Evolutionary conservation across 768 basidiomycete genomes (phyloP).

Genomic region (Neoboletus magnificus): DNA sequence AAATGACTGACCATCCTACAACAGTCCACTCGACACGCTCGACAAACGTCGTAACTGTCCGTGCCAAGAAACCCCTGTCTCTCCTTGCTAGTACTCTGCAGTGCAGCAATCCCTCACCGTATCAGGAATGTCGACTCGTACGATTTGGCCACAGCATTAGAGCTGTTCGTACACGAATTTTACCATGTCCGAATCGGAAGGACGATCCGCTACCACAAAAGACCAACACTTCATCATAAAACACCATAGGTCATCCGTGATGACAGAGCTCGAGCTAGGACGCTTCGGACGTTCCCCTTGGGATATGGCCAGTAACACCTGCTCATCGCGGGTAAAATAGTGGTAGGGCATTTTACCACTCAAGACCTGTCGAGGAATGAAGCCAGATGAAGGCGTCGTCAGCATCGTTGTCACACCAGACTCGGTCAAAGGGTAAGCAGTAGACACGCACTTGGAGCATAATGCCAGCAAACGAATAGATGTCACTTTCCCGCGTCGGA

Average conservation of each 20-base stretch:
- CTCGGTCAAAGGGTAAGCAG: not conserved
- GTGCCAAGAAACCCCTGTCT: not conserved
- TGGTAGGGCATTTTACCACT: constrained; percentile 25
- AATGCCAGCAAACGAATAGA: constrained; percentile 31
- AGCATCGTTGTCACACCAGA: not conserved
- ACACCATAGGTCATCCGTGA: constrained; percentile 21
- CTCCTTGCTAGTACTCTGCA: not conserved
- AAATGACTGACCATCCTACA: not conserved
- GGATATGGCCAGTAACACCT: constrained; percentile 19
- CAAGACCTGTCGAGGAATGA: constrained; percentile 12
- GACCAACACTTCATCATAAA: constrained; percentile 28
- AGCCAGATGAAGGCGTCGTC: not conserved
- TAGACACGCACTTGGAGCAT: constrained; percentile 20
- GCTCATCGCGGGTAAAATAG: constrained; percentile 15
- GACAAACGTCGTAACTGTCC: not conserved
- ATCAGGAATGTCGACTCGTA: not conserved
- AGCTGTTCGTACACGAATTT: constrained; percentile 20
- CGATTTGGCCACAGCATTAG: not conserved
- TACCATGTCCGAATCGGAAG: constrained; percentile 28
- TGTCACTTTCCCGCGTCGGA: constrained; percentile 34
- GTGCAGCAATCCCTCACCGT: not conserved
- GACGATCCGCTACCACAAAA: constrained; percentile 30
- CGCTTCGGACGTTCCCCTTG: constrained; percentile 11
- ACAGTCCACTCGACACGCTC: not conserved
- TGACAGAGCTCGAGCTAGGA: not conserved